phyloP scores from a whole-genome alignment of 2,329 filamentous ascomycete genomes.

The Monosporascus sp. region DNA sequence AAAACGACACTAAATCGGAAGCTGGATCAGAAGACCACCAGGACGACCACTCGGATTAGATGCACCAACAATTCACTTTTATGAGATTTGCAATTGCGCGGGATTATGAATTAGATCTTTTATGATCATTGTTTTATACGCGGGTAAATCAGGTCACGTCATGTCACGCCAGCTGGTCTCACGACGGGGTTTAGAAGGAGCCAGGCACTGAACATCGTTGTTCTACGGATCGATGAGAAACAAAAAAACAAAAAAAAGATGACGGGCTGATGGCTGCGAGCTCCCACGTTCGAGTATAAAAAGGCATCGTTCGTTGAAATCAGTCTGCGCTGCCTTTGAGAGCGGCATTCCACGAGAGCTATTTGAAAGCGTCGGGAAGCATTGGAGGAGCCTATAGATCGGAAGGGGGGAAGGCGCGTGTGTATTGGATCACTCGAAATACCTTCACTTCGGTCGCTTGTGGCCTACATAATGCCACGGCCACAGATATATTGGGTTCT shows the following conservation, averaged over 20 bases:
- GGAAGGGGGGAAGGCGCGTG: conserved; percentile 17
- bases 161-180: conserved; percentile 14
- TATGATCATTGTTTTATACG: conserved; percentile 14
- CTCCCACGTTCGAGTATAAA: conserved; percentile 13
- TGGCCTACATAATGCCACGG: conserved; percentile 14
- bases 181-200: conserved; percentile 14
- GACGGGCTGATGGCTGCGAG: conserved; percentile 5
- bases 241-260: conserved; percentile 12
- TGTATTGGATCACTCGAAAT: conserved; percentile 18
- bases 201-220: conserved; percentile 14
- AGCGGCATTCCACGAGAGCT: conserved; percentile 18
- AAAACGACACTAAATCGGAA: conserved; percentile 62
- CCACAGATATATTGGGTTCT: conserved; percentile 12
- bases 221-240: conserved; percentile 13
- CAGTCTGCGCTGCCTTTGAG: conserved; percentile 14
- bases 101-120: conserved; percentile 19
- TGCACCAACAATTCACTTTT: conserved; percentile 2
- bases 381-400: conserved; percentile 22
- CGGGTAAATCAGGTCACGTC: conserved; percentile 17
- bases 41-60: conserved; percentile 55
- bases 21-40: conserved; percentile 59
- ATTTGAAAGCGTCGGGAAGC: conserved; percentile 20
- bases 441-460: conserved; percentile 20
- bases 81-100: conserved; percentile 13
- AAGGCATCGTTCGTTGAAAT: conserved; percentile 6